phyloP scores from a whole-genome alignment of 2,329 filamentous ascomycete genomes.

The Stagonosporopsis vannaccii region DNA sequence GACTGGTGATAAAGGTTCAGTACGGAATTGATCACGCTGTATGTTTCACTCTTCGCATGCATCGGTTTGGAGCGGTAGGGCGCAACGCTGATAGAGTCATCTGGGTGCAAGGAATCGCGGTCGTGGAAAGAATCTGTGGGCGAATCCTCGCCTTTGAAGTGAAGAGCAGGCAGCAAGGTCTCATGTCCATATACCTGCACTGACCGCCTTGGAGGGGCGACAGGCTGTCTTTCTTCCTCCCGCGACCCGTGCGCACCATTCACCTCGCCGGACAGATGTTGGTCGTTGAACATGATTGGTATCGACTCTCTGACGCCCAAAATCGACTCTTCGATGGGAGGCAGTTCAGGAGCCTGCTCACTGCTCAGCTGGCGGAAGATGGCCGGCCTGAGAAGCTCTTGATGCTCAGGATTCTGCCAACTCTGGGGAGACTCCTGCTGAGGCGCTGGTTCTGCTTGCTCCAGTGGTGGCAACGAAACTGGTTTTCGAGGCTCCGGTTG shows the following conservation, averaged over 20 bases:
- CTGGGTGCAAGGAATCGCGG: conserved; percentile 45
- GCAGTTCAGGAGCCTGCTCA: conserved; percentile 19
- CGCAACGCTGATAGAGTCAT: conserved; percentile 50
- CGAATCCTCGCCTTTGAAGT: conserved; percentile 45
- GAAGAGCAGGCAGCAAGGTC: conserved; percentile 21
- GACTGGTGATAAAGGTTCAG: conserved; percentile 52
- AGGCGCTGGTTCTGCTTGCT: background rate
- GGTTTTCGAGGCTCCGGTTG: conserved; percentile 8
- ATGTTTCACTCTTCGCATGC: conserved; percentile 52
- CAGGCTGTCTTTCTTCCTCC: conserved; percentile 22
- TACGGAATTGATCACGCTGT: conserved; percentile 52
- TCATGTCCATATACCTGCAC: conserved; percentile 24
- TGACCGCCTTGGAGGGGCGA: conserved; percentile 23
- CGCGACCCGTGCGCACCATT: conserved; percentile 1
- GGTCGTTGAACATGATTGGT: conserved; percentile 61
- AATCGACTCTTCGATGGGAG: conserved; percentile 51
- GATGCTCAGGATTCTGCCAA: conserved; percentile 24
- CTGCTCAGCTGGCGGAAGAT: conserved; percentile 34
- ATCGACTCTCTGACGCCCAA: conserved; percentile 62
- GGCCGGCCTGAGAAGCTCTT: conserved; percentile 38
- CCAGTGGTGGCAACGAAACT: background rate
- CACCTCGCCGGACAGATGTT: conserved; percentile 27
- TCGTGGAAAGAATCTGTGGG: conserved; percentile 43
- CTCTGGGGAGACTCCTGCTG: conserved; percentile 13
- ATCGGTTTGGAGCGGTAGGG: conserved; percentile 41